These are phyloP conservation scores for Neotropicomus parvogracilis DNA, from an alignment of 1,284 basidiomycete genomes.

Conservation along the genomic window DNA sequence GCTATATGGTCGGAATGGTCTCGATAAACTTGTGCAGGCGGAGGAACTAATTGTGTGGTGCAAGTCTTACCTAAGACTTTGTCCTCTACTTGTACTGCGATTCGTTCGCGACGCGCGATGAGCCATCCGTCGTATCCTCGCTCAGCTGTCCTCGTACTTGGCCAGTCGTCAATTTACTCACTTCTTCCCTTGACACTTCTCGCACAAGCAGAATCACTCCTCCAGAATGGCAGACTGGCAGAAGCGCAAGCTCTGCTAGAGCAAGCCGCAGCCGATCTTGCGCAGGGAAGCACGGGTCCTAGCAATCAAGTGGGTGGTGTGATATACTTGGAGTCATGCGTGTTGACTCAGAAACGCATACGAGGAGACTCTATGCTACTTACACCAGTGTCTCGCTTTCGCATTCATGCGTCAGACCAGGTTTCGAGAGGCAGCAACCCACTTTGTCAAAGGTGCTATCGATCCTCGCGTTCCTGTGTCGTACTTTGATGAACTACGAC, in stretches of 20 bases:
- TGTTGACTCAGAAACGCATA: constrained; percentile 24
- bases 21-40: no score
- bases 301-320: constrained; percentile 14
- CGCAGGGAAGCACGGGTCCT: constrained; percentile 7
- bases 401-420: constrained; percentile 66
- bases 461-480: constrained; percentile 76
- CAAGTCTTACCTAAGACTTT: constrained; percentile 20
- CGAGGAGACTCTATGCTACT: constrained; percentile 67
- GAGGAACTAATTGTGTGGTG: no score
- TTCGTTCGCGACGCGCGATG: constrained; percentile 29
- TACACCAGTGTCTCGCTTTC: constrained; percentile 76
- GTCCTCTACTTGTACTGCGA: not conserved
- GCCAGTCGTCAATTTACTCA: constrained; percentile 58
- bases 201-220: constrained; percentile 67
- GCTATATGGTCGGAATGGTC: no score
- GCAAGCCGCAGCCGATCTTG: constrained; percentile 16
- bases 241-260: constrained; percentile 65
- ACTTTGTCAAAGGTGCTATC: constrained; percentile 66
- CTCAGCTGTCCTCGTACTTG: constrained; percentile 62
- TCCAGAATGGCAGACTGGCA: constrained; percentile 60
- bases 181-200: constrained; percentile 70
- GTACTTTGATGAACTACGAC: constrained; percentile 70
- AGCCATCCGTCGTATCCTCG: constrained; percentile 46
- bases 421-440: constrained; percentile 74
- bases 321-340: not conserved